Base-by-base conservation (phyloP, 2,329 filamentous ascomycete species). In the Biscogniauxia marginata region DNA sequence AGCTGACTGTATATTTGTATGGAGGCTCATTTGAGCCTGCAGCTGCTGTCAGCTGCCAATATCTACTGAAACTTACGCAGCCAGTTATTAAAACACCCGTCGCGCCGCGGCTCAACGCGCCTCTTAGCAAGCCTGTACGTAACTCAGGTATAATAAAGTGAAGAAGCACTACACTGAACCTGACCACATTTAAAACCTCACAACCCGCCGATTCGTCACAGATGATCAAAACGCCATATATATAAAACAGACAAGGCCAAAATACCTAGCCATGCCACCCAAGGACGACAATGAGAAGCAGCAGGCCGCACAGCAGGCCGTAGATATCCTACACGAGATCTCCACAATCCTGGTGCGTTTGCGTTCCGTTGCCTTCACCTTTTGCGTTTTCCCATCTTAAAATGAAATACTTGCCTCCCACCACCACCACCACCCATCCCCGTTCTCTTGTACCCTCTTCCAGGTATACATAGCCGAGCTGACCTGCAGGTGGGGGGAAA, bases 251-350 rank as follows among this genome's bases (percentile, higher is more conserved):
- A 13, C n/a, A 50, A 50, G n/a, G n/a, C n/a, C 7, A 22, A 52
- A 25, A 53, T 3, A 16, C 22, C 51, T 16, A 44, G 45, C 1
- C 18, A 63, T 63, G 62, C 60, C 62, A 45, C 65, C 64, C 34
- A 39, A 39, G 11, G 83, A 86, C 62, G 77, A 80, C 53, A 75
- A 69, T 54, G 83, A 85, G 58, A 91, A 91, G 74, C 87, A 90
- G 72, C 84, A 84, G 64, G 89, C 89, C 22, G 90, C 90, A 18
- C 87, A 91, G 65, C 88, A 93, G 69, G 90, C 89, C 51, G 89
- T 95, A 60, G 89, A 92, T 70, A 91, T 93, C 49, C 81, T 92
- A 24, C 85, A 91, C 65, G 90, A 95, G 71, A 93, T 95, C 63
- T 89, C 93, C 50, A 95, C 90, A 45, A 88, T 99, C 53, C 81